These are phyloP conservation scores for Yarrowia divulgata DNA, from an alignment of 805 yeast species.

Conservation along the genomic window DNA sequence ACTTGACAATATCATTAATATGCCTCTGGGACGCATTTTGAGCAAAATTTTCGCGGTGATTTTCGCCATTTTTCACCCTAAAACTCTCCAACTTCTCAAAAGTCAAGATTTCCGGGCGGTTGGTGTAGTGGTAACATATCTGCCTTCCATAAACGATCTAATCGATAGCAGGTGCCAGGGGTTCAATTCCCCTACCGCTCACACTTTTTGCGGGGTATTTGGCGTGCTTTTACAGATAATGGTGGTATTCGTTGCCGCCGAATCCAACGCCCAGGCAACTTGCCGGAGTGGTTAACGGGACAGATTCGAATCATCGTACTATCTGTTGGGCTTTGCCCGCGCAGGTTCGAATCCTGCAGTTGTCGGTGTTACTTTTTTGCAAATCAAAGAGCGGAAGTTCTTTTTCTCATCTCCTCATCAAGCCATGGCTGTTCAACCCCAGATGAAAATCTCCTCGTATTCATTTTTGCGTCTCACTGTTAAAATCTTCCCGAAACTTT, in stretches of 20 bases:
- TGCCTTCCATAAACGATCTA: slow-evolving; percentile 12
- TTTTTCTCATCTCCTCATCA: no score
- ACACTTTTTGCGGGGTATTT: not conserved
- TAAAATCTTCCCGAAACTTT: not conserved
- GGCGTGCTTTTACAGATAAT: not conserved
- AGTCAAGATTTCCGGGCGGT: not conserved
- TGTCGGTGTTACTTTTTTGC: slow-evolving; percentile 43
- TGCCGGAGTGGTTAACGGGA: slow-evolving; percentile 47
- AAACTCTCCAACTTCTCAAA: not conserved
- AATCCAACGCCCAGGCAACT: slow-evolving; percentile 11
- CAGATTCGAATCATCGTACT: slow-evolving; percentile 30
- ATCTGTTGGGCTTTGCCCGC: slow-evolving; percentile 49
- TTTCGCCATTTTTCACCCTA: not conserved
- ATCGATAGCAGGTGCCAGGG: slow-evolving; percentile 27
- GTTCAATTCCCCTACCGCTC: slow-evolving; percentile 33
- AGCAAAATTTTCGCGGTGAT: not conserved
- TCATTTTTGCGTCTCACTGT: slow-evolving; percentile 1
- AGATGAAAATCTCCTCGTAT: no score
- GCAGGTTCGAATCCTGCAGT: slow-evolving; percentile 52
- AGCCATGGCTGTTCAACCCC: no score
- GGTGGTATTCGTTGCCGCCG: slow-evolving; percentile 1
- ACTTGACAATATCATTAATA: no score
- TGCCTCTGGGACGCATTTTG: no score
- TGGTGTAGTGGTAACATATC: slow-evolving; percentile 35
- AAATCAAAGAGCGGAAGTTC: not conserved